phyloP scores from a whole-genome alignment of 495 filamentous ascomycete genomes.

The Aspergillus mulundensis region DNA sequence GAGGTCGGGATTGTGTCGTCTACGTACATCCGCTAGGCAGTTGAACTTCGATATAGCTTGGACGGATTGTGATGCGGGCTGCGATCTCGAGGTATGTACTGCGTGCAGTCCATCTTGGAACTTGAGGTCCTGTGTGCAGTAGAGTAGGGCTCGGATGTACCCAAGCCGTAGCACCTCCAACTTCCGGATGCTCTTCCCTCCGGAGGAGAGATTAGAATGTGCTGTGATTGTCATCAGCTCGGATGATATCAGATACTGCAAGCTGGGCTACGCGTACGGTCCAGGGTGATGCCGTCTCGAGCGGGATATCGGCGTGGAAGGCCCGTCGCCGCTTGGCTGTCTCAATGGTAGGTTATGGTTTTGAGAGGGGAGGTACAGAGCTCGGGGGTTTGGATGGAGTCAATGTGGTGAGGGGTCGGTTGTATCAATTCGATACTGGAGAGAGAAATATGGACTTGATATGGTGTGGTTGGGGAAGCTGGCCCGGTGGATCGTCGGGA shows the following conservation, averaged over 20 bases:
- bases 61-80: too few species aligned
- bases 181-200: slow-evolving; percentile 52
- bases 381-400: slow-evolving; percentile 15
- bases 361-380: too few species aligned
- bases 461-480: neutral
- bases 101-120: slow-evolving; percentile 49
- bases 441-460: neutral
- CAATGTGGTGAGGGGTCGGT: too few species aligned
- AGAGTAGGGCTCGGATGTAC: slow-evolving; percentile 7
- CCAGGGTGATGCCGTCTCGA: too few species aligned
- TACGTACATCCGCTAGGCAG: too few species aligned
- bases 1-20: slow-evolving; percentile 38
- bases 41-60: too few species aligned
- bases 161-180: slow-evolving; percentile 54
- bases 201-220: slow-evolving; percentile 49
- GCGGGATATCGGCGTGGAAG: slow-evolving; percentile 50
- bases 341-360: too few species aligned
- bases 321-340: slow-evolving; percentile 38
- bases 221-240: slow-evolving; percentile 21
- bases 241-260: neutral
- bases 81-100: slow-evolving; percentile 46
- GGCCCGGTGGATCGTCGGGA: neutral
- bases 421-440: neutral
- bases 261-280: too few species aligned
- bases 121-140: slow-evolving; percentile 38